These are phyloP conservation scores for Asterophora lycoperdoides DNA, from an alignment of 768 basidiomycete genomes.

Conservation along the genomic window DNA sequence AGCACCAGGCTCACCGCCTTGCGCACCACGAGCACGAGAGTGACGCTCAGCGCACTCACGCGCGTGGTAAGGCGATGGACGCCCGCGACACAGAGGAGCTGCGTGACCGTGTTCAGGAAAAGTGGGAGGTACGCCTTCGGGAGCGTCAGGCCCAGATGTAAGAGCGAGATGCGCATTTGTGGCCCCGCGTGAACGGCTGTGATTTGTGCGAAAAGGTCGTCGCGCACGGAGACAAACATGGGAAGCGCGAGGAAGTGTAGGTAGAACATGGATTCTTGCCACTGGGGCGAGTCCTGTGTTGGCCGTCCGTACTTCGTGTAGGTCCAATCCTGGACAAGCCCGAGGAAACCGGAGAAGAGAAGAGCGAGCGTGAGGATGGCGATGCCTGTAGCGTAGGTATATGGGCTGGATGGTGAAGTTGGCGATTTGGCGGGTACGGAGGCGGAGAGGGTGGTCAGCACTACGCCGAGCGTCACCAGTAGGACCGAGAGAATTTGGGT, in stretches of 20 bases:
- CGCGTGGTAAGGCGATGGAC: constrained; percentile 82
- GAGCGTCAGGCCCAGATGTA: constrained; percentile 26
- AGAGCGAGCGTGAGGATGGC: constrained; percentile 71
- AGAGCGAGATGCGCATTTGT: constrained; percentile 25
- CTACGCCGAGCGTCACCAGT: constrained; percentile 76
- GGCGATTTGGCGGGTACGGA: constrained; percentile 31
- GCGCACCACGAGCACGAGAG: constrained; percentile 74
- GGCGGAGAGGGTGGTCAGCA: constrained; percentile 78
- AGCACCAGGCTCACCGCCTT: constrained; percentile 76
- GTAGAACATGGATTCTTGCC: constrained; percentile 94
- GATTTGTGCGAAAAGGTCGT: constrained; percentile 48
- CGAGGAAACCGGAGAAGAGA: constrained; percentile 75
- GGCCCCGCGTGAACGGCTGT: constrained; percentile 37
- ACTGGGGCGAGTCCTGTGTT: constrained; percentile 30
- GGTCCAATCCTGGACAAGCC: constrained; percentile 81
- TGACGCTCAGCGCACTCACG: constrained; percentile 71
- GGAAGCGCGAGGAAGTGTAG: constrained; percentile 78
- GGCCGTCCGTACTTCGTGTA: constrained; percentile 42
- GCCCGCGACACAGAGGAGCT: constrained; percentile 80
- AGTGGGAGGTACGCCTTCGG: constrained; percentile 64
- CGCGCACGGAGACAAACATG: constrained; percentile 61
- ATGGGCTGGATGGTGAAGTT: constrained; percentile 21
- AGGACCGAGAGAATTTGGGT: constrained; percentile 71
- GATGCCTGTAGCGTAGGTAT: constrained; percentile 67
- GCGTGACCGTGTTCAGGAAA: constrained; percentile 73